These are phyloP conservation scores for Lachnellula occidentalis DNA, from an alignment of 2,329 filamentous ascomycete genomes.

Conservation along the genomic window DNA sequence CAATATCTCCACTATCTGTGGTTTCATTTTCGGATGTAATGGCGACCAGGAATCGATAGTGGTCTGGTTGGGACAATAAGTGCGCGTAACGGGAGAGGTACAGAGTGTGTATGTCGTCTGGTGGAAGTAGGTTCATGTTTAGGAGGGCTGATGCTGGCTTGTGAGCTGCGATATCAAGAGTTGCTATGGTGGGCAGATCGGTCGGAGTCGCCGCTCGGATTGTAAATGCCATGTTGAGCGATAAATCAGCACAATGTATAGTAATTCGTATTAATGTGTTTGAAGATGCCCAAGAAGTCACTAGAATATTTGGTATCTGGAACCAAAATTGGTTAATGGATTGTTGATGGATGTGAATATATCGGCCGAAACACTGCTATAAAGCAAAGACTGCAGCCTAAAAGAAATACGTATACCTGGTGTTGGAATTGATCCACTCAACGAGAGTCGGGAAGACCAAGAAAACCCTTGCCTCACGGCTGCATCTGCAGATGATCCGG, in stretches of 20 bases:
- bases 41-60: slow-evolving; percentile 5
- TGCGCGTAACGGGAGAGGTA: slow-evolving; percentile 5
- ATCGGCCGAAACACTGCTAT: no score
- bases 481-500: not conserved
- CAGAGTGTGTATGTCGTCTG: slow-evolving; percentile 4
- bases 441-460: no score
- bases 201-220: slow-evolving; percentile 1
- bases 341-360: not conserved
- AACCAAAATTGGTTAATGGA: slow-evolving; percentile 2
- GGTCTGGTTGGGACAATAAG: not conserved
- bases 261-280: slow-evolving; percentile 3
- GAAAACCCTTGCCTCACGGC: not conserved
- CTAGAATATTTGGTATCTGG: slow-evolving; percentile 1
- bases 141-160: slow-evolving; percentile 2
- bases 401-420: slow-evolving; percentile 4
- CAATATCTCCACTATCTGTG: slow-evolving; percentile 3
- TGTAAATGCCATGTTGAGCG: slow-evolving; percentile 3
- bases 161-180: slow-evolving; percentile 7
- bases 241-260: slow-evolving; percentile 1
- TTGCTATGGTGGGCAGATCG: slow-evolving; percentile 3
- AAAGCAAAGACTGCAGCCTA: slow-evolving; percentile 2
- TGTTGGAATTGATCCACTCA: no score
- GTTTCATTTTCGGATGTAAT: slow-evolving; percentile 5
- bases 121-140: slow-evolving; percentile 5
- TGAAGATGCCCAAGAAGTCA: not conserved